phyloP scores from a whole-genome alignment of 495 filamentous ascomycete species.

The Melanomma pulvis-pyrius region DNA sequence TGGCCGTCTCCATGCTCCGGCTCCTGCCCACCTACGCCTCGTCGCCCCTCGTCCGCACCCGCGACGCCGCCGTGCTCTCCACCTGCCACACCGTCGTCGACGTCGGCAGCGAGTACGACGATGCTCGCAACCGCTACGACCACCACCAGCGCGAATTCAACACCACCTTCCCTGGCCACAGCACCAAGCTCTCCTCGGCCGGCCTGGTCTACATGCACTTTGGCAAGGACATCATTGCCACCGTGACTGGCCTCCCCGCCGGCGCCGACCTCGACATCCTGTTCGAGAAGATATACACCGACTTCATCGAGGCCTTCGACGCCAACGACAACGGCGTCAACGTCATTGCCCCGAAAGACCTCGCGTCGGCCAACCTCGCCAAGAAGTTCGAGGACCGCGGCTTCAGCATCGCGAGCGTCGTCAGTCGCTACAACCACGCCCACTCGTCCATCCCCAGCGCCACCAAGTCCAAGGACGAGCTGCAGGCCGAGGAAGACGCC shows the following conservation, averaged over 20 bases:
- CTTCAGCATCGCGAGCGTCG: slow-evolving; percentile 79
- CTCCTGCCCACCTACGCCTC: slow-evolving; percentile 77
- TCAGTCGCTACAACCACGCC: slow-evolving; percentile 78
- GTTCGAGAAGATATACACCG: slow-evolving; percentile 86
- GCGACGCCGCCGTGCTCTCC: slow-evolving; percentile 75
- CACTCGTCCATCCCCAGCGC: slow-evolving; percentile 35
- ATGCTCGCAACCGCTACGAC: slow-evolving; percentile 77
- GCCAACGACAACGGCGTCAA: slow-evolving; percentile 96
- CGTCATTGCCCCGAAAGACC: slow-evolving; percentile 66
- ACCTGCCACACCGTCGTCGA: slow-evolving; percentile 95
- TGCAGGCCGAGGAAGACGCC: slow-evolving; percentile 76
- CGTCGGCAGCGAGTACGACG: slow-evolving; percentile 87
- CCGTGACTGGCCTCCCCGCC: slow-evolving; percentile 64
- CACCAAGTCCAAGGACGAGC: slow-evolving; percentile 51
- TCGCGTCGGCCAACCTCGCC: slow-evolving; percentile 66
- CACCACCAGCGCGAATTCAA: slow-evolving; percentile 94
- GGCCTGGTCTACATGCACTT: slow-evolving; percentile 97
- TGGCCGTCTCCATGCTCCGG: slow-evolving; percentile 96
- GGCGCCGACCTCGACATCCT: slow-evolving; percentile 70
- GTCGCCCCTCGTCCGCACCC: slow-evolving; percentile 79
- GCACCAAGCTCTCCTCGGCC: slow-evolving; percentile 88
- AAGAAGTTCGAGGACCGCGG: slow-evolving; percentile 80
- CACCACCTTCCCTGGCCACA: slow-evolving; percentile 73
- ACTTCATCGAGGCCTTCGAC: slow-evolving; percentile 94
- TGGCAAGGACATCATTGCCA: slow-evolving; percentile 76